Conservation (phyloP, 345 rosid genomes). For the Salix udensis region DNA sequence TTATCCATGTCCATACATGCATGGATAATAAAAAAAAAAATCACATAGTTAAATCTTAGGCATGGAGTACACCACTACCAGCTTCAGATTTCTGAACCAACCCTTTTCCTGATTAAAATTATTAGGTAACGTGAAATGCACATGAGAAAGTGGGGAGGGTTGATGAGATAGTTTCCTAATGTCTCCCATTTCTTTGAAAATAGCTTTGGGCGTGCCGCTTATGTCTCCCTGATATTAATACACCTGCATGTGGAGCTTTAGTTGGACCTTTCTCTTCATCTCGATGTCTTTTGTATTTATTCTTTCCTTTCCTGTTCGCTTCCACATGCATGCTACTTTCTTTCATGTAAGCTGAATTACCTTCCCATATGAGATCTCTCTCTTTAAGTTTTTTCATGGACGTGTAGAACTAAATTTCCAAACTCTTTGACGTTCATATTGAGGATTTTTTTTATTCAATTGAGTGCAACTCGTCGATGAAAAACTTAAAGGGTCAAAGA, state of each 20-base stretch:
- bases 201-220: conserved; percentile 22
- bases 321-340: not conserved
- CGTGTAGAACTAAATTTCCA: not conserved
- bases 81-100: not conserved
- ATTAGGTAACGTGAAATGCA: conserved; percentile 19
- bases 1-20: not conserved
- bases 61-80: not conserved
- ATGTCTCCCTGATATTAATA: conserved; percentile 10
- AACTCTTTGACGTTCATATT: not conserved
- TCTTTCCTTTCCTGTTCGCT: not conserved
- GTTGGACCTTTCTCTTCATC: not conserved
- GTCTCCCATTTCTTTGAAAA: conserved; percentile 21
- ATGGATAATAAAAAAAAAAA: not conserved
- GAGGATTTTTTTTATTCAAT: not conserved
- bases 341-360: not conserved
- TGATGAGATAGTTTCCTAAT: conserved; percentile 21
- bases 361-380: not conserved
- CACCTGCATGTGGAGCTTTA: conserved; percentile 15
- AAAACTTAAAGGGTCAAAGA: no score
- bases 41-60: not conserved
- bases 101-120: not conserved
- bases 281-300: not conserved
- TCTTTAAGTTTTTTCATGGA: not conserved
- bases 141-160: conserved; percentile 24
- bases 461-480: no score